These are phyloP conservation scores for Tylopilus subfusipes DNA, from an alignment of 768 basidiomycete species.

Conservation along the genomic window DNA sequence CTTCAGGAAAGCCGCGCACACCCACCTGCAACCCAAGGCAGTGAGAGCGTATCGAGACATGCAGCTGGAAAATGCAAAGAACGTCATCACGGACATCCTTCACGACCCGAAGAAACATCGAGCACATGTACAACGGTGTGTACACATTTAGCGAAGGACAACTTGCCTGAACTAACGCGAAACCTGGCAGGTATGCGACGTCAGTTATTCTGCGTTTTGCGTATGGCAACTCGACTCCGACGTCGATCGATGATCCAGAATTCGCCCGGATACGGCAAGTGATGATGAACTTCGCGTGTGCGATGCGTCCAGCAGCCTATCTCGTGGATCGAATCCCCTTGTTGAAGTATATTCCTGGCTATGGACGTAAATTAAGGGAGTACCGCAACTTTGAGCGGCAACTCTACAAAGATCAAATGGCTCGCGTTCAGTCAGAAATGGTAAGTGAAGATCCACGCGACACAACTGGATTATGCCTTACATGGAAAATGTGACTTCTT, in stretches of 20 bases:
- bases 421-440: constrained; percentile 41
- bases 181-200: constrained; percentile 21
- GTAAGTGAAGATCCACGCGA: constrained; percentile 24
- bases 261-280: constrained; percentile 17
- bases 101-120: constrained; percentile 33
- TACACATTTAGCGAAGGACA: neutral
- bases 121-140: constrained; percentile 48
- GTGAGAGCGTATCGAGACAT: constrained; percentile 42
- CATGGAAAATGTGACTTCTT: no score
- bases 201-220: constrained; percentile 22
- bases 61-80: constrained; percentile 34
- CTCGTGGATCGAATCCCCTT: constrained; percentile 35
- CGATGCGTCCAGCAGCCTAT: constrained; percentile 32
- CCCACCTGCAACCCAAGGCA: constrained; percentile 49
- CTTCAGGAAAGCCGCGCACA: constrained; percentile 49
- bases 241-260: constrained; percentile 20
- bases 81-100: constrained; percentile 28
- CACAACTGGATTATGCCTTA: no score
- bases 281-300: constrained; percentile 22
- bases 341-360: constrained; percentile 51
- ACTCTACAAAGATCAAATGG: constrained; percentile 48
- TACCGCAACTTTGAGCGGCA: constrained; percentile 49
- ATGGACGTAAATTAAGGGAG: constrained; percentile 46
- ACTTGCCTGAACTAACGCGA: neutral
- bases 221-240: constrained; percentile 26